phyloP scores from a whole-genome alignment of 306 rosid genomes.

The Cajanus cajan region DNA sequence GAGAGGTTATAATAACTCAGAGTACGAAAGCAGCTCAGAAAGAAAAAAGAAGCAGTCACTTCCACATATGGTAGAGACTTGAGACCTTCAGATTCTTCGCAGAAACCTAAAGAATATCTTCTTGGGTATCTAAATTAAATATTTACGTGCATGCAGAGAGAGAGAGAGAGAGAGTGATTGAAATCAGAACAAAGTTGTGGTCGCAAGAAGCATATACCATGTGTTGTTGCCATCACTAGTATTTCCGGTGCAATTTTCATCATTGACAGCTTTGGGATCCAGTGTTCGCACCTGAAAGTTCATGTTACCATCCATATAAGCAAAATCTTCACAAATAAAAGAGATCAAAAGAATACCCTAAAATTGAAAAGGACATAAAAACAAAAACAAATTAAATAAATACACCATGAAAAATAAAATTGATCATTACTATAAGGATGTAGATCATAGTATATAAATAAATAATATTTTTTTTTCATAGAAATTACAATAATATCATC shows the following conservation, averaged over 20 bases:
- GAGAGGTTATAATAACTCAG: constrained; percentile 11
- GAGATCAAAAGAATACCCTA: constrained; percentile 27
- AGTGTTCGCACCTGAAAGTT: constrained; percentile 54
- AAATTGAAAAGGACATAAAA: constrained; percentile 33
- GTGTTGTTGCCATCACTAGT: constrained; percentile 79
- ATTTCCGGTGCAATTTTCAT: constrained; percentile 74
- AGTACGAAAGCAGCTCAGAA: constrained; percentile 33
- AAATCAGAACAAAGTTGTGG: not conserved
- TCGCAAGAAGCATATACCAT: constrained; percentile 48
- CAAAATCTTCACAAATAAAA: not conserved
- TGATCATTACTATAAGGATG: not conserved
- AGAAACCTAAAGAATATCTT: constrained; percentile 40
- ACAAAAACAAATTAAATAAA: not conserved
- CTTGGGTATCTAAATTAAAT: constrained; percentile 20
- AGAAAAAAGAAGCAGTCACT: constrained; percentile 35
- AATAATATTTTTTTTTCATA: no score
- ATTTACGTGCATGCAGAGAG: constrained; percentile 45
- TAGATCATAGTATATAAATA: not conserved
- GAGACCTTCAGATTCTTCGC: constrained; percentile 46
- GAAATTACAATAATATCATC: no score
- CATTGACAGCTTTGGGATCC: constrained; percentile 68
- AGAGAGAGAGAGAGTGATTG: not conserved
- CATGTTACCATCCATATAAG: not conserved
- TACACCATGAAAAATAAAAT: not conserved
- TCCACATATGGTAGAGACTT: constrained; percentile 43